phyloP scores from a whole-genome alignment of 495 filamentous ascomycete species.

The Tuber microsphaerosporum region DNA sequence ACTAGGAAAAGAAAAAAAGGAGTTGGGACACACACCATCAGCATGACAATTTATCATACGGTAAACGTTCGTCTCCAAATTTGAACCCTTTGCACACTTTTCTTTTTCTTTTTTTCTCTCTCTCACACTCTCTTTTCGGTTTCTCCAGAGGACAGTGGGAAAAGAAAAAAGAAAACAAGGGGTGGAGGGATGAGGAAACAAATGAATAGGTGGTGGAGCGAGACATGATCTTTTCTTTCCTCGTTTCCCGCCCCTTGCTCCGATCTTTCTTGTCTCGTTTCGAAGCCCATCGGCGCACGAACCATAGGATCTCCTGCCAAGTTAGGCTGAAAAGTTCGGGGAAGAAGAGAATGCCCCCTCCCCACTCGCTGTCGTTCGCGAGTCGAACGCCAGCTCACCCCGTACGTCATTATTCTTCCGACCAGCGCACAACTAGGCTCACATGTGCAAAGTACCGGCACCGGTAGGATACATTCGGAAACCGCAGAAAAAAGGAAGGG shows the following conservation, averaged over 20 bases:
- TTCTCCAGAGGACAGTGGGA: neutral
- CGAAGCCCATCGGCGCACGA: constrained; percentile 33
- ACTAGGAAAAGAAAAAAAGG: neutral
- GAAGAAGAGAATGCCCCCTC: constrained; percentile 15
- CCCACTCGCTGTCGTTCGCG: constrained; percentile 26
- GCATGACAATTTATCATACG: neutral
- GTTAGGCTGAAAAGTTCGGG: constrained; percentile 17
- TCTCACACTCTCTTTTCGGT: no score
- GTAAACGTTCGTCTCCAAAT: constrained; percentile 2
- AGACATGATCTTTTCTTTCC: constrained; percentile 34
- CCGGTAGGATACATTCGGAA: neutral
- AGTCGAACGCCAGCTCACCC: constrained; percentile 34
- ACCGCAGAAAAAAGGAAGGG: neutral
- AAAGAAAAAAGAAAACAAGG: neutral
- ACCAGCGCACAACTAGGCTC: constrained; percentile 1
- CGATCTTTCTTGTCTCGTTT: constrained; percentile 34
- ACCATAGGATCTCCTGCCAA: constrained; percentile 33
- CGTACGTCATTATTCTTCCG: constrained; percentile 1
- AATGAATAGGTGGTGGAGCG: constrained; percentile 25
- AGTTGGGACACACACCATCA: neutral
- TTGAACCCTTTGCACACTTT: neutral
- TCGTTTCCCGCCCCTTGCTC: constrained; percentile 36
- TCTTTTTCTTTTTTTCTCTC: neutral
- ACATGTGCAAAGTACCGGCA: neutral
- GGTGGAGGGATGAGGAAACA: neutral